phyloP scores from a whole-genome alignment of 257 asterid species.

The Gynochthodes officinalis region DNA sequence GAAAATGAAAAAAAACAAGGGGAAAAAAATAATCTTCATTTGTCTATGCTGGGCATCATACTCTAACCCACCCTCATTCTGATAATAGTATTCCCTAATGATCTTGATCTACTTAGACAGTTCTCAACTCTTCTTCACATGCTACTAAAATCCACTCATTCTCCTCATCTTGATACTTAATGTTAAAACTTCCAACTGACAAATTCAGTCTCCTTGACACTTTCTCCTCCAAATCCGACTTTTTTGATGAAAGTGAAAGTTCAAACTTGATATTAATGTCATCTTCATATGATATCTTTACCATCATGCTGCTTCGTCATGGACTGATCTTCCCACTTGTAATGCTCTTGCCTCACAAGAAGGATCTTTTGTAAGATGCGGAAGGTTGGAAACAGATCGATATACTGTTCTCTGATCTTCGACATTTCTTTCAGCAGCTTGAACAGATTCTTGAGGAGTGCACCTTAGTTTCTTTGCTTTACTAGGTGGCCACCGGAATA shows the following conservation, averaged over 20 bases:
- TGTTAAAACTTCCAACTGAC: constrained; percentile 31
- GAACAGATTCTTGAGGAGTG: background rate
- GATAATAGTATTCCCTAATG: constrained; percentile 42
- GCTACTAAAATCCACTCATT: constrained; percentile 66
- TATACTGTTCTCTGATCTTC: background rate
- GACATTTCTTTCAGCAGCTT: background rate
- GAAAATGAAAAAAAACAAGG: too few species aligned
- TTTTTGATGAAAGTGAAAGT: constrained; percentile 17
- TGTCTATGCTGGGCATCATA: too few species aligned
- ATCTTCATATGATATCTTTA: background rate
- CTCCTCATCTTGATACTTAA: constrained; percentile 60
- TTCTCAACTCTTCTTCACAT: constrained; percentile 57
- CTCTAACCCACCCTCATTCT: constrained; percentile 35
- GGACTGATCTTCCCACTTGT: constrained; percentile 1
- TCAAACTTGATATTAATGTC: constrained; percentile 23
- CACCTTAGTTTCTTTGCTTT: background rate
- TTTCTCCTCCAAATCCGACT: constrained; percentile 24
- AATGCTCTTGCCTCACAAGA: background rate
- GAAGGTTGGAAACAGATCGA: background rate
- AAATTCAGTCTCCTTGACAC: constrained; percentile 22
- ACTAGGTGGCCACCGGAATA: constrained; percentile 6
- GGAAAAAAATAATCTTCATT: too few species aligned
- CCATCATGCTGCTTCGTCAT: background rate
- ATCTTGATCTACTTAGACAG: constrained; percentile 48
- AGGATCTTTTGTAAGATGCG: background rate